phyloP scores from a whole-genome alignment of 2,329 filamentous ascomycete species.

The Colletotrichum navitas region DNA sequence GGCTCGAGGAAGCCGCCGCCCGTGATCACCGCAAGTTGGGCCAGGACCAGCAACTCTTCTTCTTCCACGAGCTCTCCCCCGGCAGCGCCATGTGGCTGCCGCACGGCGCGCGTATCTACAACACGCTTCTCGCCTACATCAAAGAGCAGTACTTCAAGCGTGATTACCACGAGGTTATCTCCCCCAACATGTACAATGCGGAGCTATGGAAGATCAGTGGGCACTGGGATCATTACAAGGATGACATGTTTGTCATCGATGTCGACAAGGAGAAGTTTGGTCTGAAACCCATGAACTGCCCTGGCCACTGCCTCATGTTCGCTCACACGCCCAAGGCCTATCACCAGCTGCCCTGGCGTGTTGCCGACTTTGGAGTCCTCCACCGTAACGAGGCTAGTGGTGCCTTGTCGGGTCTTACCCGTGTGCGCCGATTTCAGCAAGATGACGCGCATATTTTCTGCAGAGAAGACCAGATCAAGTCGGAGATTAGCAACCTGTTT shows the following conservation, averaged over 20 bases:
- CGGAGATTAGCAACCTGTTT: constrained; percentile 86
- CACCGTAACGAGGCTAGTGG: constrained; percentile 97
- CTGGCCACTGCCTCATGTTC: constrained; percentile 92
- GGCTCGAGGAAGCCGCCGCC: constrained; percentile 97
- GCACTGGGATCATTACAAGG: constrained; percentile 92
- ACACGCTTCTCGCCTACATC: constrained; percentile 85
- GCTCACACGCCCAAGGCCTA: constrained; percentile 87
- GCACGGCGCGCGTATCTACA: constrained; percentile 93
- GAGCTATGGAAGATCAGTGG: constrained; percentile 94
- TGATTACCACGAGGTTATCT: constrained; percentile 94
- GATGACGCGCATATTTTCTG: constrained; percentile 98
- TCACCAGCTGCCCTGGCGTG: constrained; percentile 88
- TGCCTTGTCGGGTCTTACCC: constrained; percentile 88
- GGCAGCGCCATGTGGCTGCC: constrained; percentile 94
- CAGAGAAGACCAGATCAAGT: constrained; percentile 78
- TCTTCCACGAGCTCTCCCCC: constrained; percentile 94
- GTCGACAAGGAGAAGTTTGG: constrained; percentile 83
- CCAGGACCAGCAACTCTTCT: constrained; percentile 96
- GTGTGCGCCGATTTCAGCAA: constrained; percentile 94
- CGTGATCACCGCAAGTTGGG: constrained; percentile 95
- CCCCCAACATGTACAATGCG: constrained; percentile 93
- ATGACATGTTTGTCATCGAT: constrained; percentile 81
- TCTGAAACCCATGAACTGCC: constrained; percentile 98
- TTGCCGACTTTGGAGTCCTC: constrained; percentile 90
- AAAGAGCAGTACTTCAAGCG: constrained; percentile 92